Evolutionary conservation across 768 basidiomycete genomes (phyloP), one percentile per base, ranked within the genome.

Genomic region (Filobasidium floriforme): DNA sequence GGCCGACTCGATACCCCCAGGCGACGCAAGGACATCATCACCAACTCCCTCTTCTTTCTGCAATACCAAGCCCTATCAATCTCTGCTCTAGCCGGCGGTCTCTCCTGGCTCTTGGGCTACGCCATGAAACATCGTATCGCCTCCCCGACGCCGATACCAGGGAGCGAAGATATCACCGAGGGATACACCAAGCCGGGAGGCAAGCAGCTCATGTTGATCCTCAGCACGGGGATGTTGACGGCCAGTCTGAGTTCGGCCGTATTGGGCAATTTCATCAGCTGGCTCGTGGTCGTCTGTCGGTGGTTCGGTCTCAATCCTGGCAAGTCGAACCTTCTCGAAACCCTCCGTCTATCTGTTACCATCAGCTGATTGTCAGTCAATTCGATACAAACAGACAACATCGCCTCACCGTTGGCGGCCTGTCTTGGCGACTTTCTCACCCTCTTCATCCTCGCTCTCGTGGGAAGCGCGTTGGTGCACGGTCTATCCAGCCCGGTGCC

Each of bases 61-160:
- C 94, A 97, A 76, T 89, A 98, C 1, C 96, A 99, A 77, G 92
- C 92, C 0, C 84, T 91, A 0, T 84, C 89, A 0, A 90, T 98
- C 26, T 90, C 92, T 0, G 88, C 88, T 72, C 80, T 96, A 10
- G 90, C 94, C 0, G 89, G 91, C 0, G 84, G 85, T 62, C 80
- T 92, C 6, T 84, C 88, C 12, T 86, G 93, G 69, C 61, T 88
- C 12, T 81, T 97, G 12, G 88, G 91, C 19, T 74, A 86, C 1
- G 73, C 76, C 6, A 73, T 79, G 6, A 70, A 73, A 28, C 75
- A 77, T 72, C 72, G 79, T 32, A 66, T 79, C 22, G 75, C 74
- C 46, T 60, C 61, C 7, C 71, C 60, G 28, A 9, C 32, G 32
- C 49, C 61, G 22, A 41, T 59, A 46, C 32, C 46, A 51, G 59